A percentile compares a stretch with the other conserved stretches of the same genome.
Evolutionary conservation across 129 eudicot genomes (phyloP).

Genomic region (Helianthus tuberosus): DNA sequence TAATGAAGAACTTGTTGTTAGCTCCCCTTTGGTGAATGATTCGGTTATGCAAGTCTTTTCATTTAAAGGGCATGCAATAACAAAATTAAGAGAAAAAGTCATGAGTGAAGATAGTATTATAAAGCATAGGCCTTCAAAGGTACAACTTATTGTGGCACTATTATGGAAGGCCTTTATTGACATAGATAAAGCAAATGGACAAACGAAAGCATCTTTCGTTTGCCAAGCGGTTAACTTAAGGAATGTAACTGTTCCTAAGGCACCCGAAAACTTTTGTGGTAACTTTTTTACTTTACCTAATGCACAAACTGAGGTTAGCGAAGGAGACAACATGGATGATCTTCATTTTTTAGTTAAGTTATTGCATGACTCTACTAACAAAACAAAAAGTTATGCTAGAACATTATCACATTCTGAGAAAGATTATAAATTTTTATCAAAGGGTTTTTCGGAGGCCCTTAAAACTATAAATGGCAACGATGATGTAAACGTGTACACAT

Average conservation of each 20-base stretch:
- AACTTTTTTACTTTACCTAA: conserved; percentile 7
- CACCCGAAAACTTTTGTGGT: conserved; percentile 10
- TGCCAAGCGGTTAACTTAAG: conserved; percentile 23
- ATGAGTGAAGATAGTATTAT: background rate
- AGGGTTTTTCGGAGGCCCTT: background rate
- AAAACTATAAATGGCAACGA: background rate
- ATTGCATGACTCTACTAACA: background rate
- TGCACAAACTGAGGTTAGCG: background rate
- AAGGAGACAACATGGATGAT: background rate
- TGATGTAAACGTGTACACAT: conserved; percentile 19
- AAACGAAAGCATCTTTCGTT: conserved; percentile 5
- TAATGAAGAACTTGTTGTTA: background rate
- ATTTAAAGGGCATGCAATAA: conserved; percentile 17
- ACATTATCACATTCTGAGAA: background rate
- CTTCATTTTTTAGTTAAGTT: background rate
- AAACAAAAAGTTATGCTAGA: background rate
- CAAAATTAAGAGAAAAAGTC: conserved; percentile 5
- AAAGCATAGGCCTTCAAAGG: conserved; percentile 1
- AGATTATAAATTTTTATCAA: background rate
- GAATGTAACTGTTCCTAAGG: conserved; percentile 12
- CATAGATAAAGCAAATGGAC: conserved; percentile 19
- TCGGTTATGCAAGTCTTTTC: background rate
- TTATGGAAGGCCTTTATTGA: conserved; percentile 28
- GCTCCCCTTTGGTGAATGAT: no score
- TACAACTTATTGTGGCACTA: conserved; percentile 25